These are phyloP conservation scores for Nakazawaea populi DNA, from an alignment of 805 yeast species.

Conservation along the genomic window DNA sequence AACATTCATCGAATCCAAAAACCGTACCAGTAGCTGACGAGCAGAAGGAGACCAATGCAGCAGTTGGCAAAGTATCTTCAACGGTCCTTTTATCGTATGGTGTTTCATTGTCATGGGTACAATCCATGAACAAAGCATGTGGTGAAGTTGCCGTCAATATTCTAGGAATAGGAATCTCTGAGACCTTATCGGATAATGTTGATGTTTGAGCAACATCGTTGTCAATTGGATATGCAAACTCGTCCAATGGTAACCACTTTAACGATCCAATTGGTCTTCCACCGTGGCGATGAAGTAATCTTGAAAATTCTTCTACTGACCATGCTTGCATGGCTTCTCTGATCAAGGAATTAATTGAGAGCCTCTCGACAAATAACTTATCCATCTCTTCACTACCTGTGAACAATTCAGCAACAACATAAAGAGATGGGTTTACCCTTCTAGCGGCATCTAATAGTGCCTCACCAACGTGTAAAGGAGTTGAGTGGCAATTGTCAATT, in stretches of 20 bases:
- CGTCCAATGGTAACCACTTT: conserved; percentile 72
- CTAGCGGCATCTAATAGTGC: conserved; percentile 85
- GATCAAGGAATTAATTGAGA: conserved; percentile 83
- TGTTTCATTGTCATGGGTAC: conserved; percentile 93
- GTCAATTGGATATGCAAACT: conserved; percentile 58
- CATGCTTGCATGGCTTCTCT: conserved; percentile 98
- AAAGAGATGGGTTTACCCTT: conserved; percentile 72
- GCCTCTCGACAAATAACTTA: conserved; percentile 80
- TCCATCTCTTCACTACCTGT: conserved; percentile 91
- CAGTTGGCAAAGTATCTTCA: conserved; percentile 92
- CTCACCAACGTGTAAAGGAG: conserved; percentile 94
- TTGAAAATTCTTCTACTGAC: conserved; percentile 79
- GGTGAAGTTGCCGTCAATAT: conserved; percentile 67
- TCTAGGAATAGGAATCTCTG: conserved; percentile 66
- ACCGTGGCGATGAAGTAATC: conserved; percentile 86
- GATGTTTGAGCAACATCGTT: conserved; percentile 12
- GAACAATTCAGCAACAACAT: conserved; percentile 91
- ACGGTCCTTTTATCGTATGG: conserved; percentile 87
- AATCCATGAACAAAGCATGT: conserved; percentile 95
- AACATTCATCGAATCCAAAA: conserved; percentile 90
- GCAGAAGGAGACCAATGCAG: conserved; percentile 90
- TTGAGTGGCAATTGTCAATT: conserved; percentile 93
- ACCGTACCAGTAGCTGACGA: conserved; percentile 93
- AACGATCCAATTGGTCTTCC: conserved; percentile 95
- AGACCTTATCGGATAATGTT: conserved; percentile 26